Conservation (phyloP, 352 stramenopile species). For the Phytophthora aleatoria region DNA sequence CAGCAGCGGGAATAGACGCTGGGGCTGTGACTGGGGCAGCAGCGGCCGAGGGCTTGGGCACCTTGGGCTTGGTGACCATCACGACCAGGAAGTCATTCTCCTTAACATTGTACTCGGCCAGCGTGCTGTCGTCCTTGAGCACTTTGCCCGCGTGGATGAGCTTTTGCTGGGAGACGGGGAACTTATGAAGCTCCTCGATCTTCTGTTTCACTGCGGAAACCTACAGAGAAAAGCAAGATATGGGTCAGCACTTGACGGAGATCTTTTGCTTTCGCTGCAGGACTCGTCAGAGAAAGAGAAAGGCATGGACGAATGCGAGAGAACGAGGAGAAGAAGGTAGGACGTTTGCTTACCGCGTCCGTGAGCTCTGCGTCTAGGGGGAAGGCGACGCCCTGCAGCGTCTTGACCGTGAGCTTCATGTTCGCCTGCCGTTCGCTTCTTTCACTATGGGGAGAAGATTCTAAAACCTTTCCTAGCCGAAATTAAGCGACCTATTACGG, state of each 20-base stretch:
- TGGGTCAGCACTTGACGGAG: constrained; percentile 8
- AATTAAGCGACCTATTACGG: not conserved
- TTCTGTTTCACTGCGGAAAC: constrained; percentile 80
- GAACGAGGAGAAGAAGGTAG: not conserved
- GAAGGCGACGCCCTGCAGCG: constrained; percentile 84
- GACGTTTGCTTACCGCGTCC: constrained; percentile 56
- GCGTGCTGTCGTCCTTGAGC: constrained; percentile 83
- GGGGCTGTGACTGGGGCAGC: constrained; percentile 39
- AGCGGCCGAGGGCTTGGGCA: constrained; percentile 47
- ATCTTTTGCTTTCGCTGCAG: constrained; percentile 6
- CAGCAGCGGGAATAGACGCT: constrained; percentile 33
- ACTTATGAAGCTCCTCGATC: constrained; percentile 77
- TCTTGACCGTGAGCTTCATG: constrained; percentile 91
- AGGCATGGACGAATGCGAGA: not conserved
- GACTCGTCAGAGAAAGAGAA: not conserved
- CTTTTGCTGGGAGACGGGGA: constrained; percentile 77
- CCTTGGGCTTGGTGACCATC: constrained; percentile 90
- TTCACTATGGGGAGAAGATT: constrained; percentile 12
- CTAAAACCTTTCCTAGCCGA: constrained; percentile 26
- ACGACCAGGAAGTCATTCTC: constrained; percentile 90
- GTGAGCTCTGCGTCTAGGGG: constrained; percentile 71
- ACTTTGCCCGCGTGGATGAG: constrained; percentile 90
- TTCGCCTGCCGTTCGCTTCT: constrained; percentile 22
- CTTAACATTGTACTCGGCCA: constrained; percentile 87
- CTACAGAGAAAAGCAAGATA: constrained; percentile 35